Evolutionary conservation across 352 stramenopile species (phyloP).

Genomic region (Phytophthora pisi): DNA sequence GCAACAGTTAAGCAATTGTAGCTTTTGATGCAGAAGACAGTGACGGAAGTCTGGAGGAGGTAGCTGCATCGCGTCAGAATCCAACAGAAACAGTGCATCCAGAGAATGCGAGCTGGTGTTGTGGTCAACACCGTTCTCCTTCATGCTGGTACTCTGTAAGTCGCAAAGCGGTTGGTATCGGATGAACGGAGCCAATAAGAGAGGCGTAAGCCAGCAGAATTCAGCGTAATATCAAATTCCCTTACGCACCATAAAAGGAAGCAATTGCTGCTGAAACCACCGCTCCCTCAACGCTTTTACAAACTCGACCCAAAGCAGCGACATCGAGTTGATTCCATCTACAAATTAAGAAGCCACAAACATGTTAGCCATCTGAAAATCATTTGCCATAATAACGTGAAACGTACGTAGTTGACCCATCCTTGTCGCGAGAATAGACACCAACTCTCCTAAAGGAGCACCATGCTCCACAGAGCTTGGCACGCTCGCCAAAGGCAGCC

Average conservation of each 20-base stretch:
- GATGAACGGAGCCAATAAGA: not conserved
- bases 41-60: constrained; percentile 70
- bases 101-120: constrained; percentile 48
- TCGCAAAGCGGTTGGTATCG: not conserved
- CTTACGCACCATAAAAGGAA: constrained; percentile 71
- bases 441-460: constrained; percentile 66
- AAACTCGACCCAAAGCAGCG: constrained; percentile 84
- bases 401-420: constrained; percentile 73
- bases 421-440: constrained; percentile 68
- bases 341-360: constrained; percentile 20
- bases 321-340: constrained; percentile 82
- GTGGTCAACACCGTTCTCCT: constrained; percentile 30
- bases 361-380: not conserved
- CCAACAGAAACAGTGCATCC: constrained; percentile 59
- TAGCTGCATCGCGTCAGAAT: constrained; percentile 51
- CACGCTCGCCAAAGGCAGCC: constrained; percentile 10
- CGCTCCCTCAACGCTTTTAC: constrained; percentile 74
- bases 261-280: constrained; percentile 68
- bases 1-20: constrained; percentile 82
- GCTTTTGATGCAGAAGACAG: constrained; percentile 82
- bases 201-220: not conserved
- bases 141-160: constrained; percentile 41
- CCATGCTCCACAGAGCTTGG: constrained; percentile 47
- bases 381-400: constrained; percentile 1
- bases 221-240: not conserved